A percentile compares a stretch with the other conserved stretches of the same genome.
Conservation (phyloP, 345 rosid genomes). For the Limnanthes douglasii region DNA sequence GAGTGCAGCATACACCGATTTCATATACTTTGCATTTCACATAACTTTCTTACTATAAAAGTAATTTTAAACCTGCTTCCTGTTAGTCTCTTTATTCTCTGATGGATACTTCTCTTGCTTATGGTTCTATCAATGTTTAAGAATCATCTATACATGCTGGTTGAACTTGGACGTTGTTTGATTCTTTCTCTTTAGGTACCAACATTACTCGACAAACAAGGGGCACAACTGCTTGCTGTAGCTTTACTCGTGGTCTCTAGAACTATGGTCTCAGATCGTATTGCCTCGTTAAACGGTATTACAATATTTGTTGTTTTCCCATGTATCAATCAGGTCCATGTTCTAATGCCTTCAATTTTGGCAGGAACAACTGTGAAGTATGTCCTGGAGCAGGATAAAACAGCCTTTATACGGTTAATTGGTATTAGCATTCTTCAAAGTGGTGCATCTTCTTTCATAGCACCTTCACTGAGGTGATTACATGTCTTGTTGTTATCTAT, state of each 20-base stretch:
- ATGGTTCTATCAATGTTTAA: no score
- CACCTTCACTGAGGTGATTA: conserved; percentile 90
- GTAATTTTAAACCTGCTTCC: no score
- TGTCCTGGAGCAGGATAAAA: conserved; percentile 94
- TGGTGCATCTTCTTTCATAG: conserved; percentile 86
- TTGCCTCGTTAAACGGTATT: conserved; percentile 87
- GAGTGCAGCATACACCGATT: no score
- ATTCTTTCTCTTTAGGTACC: conserved; percentile 53
- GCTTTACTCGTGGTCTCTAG: conserved; percentile 82
- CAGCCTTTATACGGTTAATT: conserved; percentile 65
- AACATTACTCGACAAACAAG: conserved; percentile 81
- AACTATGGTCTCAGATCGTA: conserved; percentile 91
- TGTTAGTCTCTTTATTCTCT: no score
- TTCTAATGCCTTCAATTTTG: no score
- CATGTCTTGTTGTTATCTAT: no score
- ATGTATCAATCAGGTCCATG: no score
- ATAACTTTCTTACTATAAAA: no score
- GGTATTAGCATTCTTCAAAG: conserved; percentile 91
- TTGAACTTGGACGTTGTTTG: no score
- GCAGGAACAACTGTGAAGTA: conserved; percentile 91
- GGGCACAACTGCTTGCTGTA: conserved; percentile 72
- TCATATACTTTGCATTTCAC: no score
- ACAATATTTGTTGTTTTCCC: conserved; percentile 5
- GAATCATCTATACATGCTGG: no score
- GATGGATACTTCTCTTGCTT: no score